Conservation (phyloP, 805 yeast species). For the Lachancea lanzarotensis region DNA sequence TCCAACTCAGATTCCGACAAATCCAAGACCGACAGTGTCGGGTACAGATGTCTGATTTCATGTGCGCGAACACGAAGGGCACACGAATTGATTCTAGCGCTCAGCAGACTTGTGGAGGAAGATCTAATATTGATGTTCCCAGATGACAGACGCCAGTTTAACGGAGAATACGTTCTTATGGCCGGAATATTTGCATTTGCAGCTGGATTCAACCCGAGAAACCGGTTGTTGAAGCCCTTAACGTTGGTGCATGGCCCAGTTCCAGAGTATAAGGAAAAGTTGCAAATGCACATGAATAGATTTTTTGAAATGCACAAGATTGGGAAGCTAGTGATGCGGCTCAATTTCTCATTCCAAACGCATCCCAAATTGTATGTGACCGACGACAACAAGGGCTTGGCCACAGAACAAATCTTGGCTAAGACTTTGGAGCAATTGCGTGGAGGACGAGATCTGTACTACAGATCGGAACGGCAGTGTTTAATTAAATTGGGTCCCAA, state of each 20-base stretch:
- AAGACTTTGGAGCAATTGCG: slow-evolving; percentile 31
- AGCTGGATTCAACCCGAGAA: slow-evolving; percentile 63
- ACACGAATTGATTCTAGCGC: slow-evolving; percentile 13
- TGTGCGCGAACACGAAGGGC: slow-evolving; percentile 15
- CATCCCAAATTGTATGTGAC: slow-evolving; percentile 47
- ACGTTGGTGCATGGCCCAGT: slow-evolving; percentile 64
- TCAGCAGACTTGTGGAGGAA: slow-evolving; percentile 47
- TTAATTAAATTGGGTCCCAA: slow-evolving; percentile 45
- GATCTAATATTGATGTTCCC: slow-evolving; percentile 51
- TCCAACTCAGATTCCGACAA: too few species aligned
- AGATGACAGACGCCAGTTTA: slow-evolving; percentile 32
- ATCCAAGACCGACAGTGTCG: slow-evolving; percentile 12
- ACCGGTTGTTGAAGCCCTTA: slow-evolving; percentile 46
- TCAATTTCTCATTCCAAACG: slow-evolving; percentile 66
- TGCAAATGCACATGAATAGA: slow-evolving; percentile 58
- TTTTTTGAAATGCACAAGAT: slow-evolving; percentile 54
- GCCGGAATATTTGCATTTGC: slow-evolving; percentile 60
- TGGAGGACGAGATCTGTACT: slow-evolving; percentile 40
- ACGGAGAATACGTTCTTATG: slow-evolving; percentile 53
- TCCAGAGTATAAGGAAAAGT: slow-evolving; percentile 53
- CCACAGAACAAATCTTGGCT: slow-evolving; percentile 26
- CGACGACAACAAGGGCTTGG: slow-evolving; percentile 36
- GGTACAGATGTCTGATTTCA: slow-evolving; percentile 14
- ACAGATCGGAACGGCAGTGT: slow-evolving; percentile 56
- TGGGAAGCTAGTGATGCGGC: slow-evolving; percentile 51